Conservation (phyloP, 1,139 yeast species). For the Pichia norvegensis region DNA sequence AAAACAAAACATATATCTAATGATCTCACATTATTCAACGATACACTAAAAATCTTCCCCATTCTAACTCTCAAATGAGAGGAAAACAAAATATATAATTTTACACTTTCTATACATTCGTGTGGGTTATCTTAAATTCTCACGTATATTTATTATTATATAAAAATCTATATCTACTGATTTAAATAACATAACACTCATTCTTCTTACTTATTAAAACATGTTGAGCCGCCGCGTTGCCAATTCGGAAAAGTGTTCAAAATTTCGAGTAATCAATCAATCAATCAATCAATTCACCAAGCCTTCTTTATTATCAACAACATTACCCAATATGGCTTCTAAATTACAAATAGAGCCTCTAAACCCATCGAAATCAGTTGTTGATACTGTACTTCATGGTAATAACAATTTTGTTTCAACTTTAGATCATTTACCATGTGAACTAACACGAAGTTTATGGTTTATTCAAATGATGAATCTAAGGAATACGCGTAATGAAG, state of each 20-base stretch:
- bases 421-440: constrained; percentile 44
- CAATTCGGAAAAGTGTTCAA: too few species aligned
- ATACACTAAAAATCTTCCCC: not conserved
- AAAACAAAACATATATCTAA: not conserved
- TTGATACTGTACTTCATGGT: constrained; percentile 14
- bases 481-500: constrained; percentile 18
- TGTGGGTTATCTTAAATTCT: not conserved
- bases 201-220: not conserved
- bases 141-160: not conserved
- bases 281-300: too few species aligned
- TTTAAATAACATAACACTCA: not conserved
- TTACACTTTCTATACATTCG: not conserved
- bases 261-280: too few species aligned
- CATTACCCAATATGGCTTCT: not conserved
- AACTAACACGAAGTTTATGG: constrained; percentile 41
- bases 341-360: not conserved
- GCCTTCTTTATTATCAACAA: not conserved
- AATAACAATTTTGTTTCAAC: constrained; percentile 29
- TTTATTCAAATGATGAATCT: constrained; percentile 35
- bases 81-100: too few species aligned
- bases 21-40: not conserved
- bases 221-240: too few species aligned
- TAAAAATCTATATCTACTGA: not conserved
- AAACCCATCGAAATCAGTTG: not conserved
- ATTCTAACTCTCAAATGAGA: not conserved